Base-by-base conservation (phyloP, 2,329 filamentous ascomycete species). In the Pyrenophora graminea region DNA sequence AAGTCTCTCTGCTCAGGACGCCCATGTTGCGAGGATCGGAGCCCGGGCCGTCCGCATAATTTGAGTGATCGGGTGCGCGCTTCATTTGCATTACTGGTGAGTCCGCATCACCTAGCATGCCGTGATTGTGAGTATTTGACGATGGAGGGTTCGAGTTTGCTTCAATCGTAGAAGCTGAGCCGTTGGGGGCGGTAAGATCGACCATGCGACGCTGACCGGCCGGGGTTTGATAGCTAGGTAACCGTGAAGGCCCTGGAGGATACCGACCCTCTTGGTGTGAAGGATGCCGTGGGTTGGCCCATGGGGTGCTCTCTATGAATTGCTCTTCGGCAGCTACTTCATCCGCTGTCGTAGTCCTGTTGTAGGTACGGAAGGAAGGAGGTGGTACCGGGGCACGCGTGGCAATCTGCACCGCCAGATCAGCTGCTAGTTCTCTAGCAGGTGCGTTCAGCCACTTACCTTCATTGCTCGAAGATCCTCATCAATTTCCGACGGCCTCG, bases 401-500 rank as follows among this genome's bases (percentile, higher is more conserved):
- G 30, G 62, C 61, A 46, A 73, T 73, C 70, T 73, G 53, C 50
- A 57, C 50, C 48, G 44, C 53, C 39, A 51, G 55, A 58, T 68
- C 51, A 70, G 64, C 59, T 60, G 54, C 51, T 39, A 53, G 41
- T 30, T 52, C 47, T 45, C 23, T 36, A 53, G 43, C 45, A 60
- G 37, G 54, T 31, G 34, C 32, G 34, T 49, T 59, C 48, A 53
- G 51, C 51, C 59, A 82, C 86, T 80, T 79, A 97, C 92, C 68
- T 89, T 88, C 80, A 99, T 97, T 62, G 88, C 88, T 70, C 89
- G 86, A 58, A 97, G 79, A 75, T 99, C 94, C 42, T 93, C 88
- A 48, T 96, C 90, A 39, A 94, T 76, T 67, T 97, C 91, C 9
- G 82, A 79, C 18, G 82, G 74, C 32, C 87, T 86, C 21, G 90